These are phyloP conservation scores for Sporothrix protearum DNA, from an alignment of 2,329 filamentous ascomycete species.

Conservation along the genomic window DNA sequence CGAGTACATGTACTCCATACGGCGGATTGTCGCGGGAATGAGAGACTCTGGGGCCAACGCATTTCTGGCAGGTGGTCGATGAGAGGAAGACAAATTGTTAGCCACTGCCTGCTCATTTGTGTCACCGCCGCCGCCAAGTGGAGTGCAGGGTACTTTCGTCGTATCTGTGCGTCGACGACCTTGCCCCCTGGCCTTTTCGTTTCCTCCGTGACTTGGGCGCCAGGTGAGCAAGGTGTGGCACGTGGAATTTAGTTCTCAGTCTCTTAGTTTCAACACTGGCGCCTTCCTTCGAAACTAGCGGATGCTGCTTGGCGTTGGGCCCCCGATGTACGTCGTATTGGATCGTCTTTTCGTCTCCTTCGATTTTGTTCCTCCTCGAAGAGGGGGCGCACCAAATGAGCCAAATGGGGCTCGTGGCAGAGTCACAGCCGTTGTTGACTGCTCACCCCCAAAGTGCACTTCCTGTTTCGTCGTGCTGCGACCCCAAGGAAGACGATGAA, in stretches of 20 bases:
- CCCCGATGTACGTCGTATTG: not conserved
- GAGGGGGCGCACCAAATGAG: too few species aligned
- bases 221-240: constrained; percentile 13
- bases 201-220: not conserved
- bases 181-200: not conserved
- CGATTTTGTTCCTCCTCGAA: not conserved
- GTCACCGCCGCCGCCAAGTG: not conserved
- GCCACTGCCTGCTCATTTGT: too few species aligned
- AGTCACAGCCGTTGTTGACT: not conserved
- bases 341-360: not conserved
- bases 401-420: not conserved
- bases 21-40: not conserved
- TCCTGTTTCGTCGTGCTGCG: not conserved
- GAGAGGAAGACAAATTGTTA: too few species aligned
- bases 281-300: not conserved
- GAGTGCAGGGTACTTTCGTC: not conserved
- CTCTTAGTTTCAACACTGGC: not conserved
- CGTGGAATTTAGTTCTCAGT: constrained; percentile 15
- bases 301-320: not conserved
- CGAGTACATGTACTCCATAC: too few species aligned
- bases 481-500: not conserved
- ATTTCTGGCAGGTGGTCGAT: not conserved
- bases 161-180: too few species aligned
- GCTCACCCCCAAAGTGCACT: not conserved
- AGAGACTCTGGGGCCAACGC: not conserved